A percentile compares a stretch with the other conserved stretches of the same genome.
These are phyloP conservation scores for Microglena sp. DNA, from an alignment of 139 green algal species.

Conservation along the genomic window DNA sequence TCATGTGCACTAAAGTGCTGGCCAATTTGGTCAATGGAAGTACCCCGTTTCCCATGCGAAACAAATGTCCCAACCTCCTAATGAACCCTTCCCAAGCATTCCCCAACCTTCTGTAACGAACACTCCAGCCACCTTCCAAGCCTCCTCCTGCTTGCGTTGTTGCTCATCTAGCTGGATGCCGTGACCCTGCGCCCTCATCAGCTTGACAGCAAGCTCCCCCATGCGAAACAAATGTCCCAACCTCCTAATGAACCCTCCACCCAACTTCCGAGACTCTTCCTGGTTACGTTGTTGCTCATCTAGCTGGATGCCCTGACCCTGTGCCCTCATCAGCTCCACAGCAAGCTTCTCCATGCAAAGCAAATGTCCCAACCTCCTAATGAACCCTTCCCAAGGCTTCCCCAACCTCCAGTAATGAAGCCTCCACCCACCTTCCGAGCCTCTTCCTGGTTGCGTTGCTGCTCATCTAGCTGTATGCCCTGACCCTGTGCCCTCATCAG, in stretches of 20 bases:
- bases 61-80: neutral
- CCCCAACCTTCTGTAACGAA: neutral
- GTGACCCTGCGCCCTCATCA: neutral
- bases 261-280: constrained; percentile 14
- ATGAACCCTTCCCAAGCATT: neutral
- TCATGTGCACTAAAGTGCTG: too few relatives aligned
- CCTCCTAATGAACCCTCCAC: neutral
- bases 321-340: constrained; percentile 1
- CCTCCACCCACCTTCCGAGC: constrained; percentile 13
- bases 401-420: neutral
- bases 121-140: constrained; percentile 13
- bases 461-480: constrained; percentile 17
- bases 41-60: neutral
- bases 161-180: constrained; percentile 20
- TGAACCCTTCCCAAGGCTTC: neutral
- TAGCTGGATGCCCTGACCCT: constrained; percentile 4
- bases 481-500: neutral
- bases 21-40: too few relatives aligned
- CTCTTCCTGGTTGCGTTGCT: constrained; percentile 1
- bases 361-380: neutral
- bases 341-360: constrained; percentile 1
- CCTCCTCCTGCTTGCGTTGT: neutral
- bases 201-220: constrained; percentile 9
- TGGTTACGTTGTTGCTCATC: constrained; percentile 15
- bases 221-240: neutral